Evolutionary conservation across 169 alveolate genomes (phyloP), one percentile per base, ranked within the genome.

Genomic region (Plasmodium reichenowi): DNA sequence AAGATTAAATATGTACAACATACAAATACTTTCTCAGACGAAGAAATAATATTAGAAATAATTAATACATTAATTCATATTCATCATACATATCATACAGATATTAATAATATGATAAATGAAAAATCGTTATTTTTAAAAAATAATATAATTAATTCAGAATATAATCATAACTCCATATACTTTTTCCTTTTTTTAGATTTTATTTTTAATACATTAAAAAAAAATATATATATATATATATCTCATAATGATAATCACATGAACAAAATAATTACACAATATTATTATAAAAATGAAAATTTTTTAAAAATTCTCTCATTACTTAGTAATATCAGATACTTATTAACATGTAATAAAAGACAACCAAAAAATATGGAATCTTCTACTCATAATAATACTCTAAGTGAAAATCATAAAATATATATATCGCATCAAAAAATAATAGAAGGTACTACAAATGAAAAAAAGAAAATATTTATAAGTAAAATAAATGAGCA

Each of bases 301-400:
- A 10, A 13, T 22, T 86, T 86, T 56, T 66, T 86, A 8, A 62
- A 71, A 86, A 72, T 86, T 62, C 74, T 86, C 8, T 71, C 88
- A 17, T 66, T 72, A 17, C 15, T 56, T 17, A 59, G 78, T 15
- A 86, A 67, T 54, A 86, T 86, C 48, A 71, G 75, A 73, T 56
- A 72, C 52, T 50, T 86, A 72, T 73, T 86, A 72, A 86, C 76
- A 24, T 32, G 60, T 22, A 72, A 52, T 45, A 43, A 62, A 52
- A 20, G 4, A 38, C 47, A 38, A 38, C 9, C 47, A 38, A 38
- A 38, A 38, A 38, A 38, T 5, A 38, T 5, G 9, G 2, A 38
- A 5, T 2, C 47, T 38, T 7, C 4, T 1, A 5, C 9, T 38
- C 47, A 38, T 5, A 38, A 38, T 38, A 38, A 38, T 38, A 38